A percentile compares a stretch with the other conserved stretches of the same genome.
Conservation (phyloP, 1,139 yeast species). For the Yamadazyma diddensiae region DNA sequence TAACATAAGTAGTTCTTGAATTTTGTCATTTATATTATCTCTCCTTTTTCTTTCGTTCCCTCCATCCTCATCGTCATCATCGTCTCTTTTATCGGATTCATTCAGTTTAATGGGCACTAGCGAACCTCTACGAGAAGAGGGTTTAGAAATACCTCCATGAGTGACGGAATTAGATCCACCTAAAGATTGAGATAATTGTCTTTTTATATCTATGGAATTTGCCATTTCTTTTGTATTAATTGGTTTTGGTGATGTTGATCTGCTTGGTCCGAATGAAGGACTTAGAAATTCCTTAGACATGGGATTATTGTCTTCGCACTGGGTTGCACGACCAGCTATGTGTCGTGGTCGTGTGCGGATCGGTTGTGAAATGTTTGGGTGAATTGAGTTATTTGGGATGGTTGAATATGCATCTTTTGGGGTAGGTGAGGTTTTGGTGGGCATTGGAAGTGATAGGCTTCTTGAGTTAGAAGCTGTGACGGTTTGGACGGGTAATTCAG, state of each 20-base stretch:
- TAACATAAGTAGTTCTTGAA: constrained; percentile 71
- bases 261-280: constrained; percentile 6
- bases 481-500: too few species aligned
- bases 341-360: too few species aligned
- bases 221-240: constrained; percentile 28
- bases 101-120: constrained; percentile 27
- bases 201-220: constrained; percentile 20
- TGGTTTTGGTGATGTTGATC: constrained; percentile 19
- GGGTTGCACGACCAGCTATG: too few species aligned
- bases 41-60: constrained; percentile 66
- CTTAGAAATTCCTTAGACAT: constrained; percentile 11
- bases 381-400: too few species aligned
- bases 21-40: constrained; percentile 86
- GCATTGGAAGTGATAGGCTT: too few species aligned
- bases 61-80: constrained; percentile 34
- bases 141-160: constrained; percentile 40
- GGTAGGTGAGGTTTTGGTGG: too few species aligned
- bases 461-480: too few species aligned
- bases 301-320: constrained; percentile 1
- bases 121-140: constrained; percentile 40
- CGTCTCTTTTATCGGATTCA: constrained; percentile 28
- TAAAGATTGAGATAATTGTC: constrained; percentile 36
- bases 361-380: too few species aligned
- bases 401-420: too few species aligned
- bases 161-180: constrained; percentile 19